Evolutionary conservation across 208 protist genomes (phyloP), one percentile per base, ranked within the genome.

Genomic region (Trypanosomatidae sp.): DNA sequence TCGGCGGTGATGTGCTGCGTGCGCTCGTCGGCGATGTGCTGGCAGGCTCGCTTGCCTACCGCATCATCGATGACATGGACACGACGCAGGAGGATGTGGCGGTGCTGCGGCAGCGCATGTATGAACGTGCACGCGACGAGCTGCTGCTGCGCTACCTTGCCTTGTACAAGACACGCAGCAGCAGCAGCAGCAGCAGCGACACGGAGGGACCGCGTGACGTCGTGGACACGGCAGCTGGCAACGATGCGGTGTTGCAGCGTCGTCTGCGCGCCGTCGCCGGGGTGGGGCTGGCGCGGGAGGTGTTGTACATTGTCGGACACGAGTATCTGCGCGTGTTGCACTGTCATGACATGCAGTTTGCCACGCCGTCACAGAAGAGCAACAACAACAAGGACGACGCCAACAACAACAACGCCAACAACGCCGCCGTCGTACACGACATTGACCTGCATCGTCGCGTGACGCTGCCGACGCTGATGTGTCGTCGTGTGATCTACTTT

Each of bases 11-110:
- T 40, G 44, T 49, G 24, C 44, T 92, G 4, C 45, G 56, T 19
- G 32, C 24, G 23, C 43, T 92, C 7, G 39, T 48, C 0, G 80
- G 85, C 0, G 78, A 90, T 61, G 69, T 80, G 37, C 75, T 74
- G 44, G 57, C 63, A 16, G 70, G 76, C 32, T 78, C 64, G 45
- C 88, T 92, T 56, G 75, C 78, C 0, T 74, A 81, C 39, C 74
- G 83, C 15, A 71, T 88, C 4, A 66, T 88, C 33, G 83, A 92
- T 46, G 78, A 78, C 4, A 50, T 86, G 7, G 83, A 92, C 57
- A 71, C 66, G 45, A 87, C 65, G 8, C 54, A 61, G 21, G 83
- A 92, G 26, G 78, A 92, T 48, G 43, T 92, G 13, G 75, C 62
- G 15, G 67, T 87, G 11, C 43, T 66, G 33, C 58, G 56, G 18